phyloP scores from a whole-genome alignment of 441 rosid genomes.

The Breynia disticha region DNA sequence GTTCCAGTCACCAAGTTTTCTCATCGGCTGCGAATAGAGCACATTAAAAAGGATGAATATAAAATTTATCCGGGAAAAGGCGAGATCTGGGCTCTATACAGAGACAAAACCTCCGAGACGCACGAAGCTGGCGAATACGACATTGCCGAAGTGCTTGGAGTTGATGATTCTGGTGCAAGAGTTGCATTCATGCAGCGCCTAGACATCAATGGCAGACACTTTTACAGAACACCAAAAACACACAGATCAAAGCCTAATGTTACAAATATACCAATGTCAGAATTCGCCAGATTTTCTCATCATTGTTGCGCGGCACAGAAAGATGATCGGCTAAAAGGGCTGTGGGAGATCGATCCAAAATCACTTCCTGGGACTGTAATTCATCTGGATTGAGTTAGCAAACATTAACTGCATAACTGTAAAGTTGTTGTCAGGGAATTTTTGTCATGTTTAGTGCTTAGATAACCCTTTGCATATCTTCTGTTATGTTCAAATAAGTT shows the following conservation, averaged over 20 bases:
- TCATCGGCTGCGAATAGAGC: conserved; percentile 34
- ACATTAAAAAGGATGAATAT: conserved; percentile 19
- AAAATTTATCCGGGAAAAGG: conserved; percentile 44
- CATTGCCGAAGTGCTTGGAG: conserved; percentile 55
- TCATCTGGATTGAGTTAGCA: conserved; percentile 18
- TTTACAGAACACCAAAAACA: conserved; percentile 34
- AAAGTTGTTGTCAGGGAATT: too few species aligned
- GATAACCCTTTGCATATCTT: too few species aligned
- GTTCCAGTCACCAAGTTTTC: conserved; percentile 37
- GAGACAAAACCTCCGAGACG: conserved; percentile 37
- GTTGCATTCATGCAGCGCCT: conserved; percentile 38
- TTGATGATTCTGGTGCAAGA: conserved; percentile 24
- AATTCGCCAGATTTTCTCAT: conserved; percentile 67
- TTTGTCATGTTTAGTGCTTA: too few species aligned
- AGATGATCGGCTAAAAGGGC: conserved; percentile 11
- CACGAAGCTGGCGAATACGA: conserved; percentile 42
- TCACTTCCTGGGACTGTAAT: conserved; percentile 22
- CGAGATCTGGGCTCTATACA: conserved; percentile 70
- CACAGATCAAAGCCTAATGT: conserved; percentile 20
- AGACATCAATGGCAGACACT: conserved; percentile 11
- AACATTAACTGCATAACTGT: not conserved
- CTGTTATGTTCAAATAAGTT: too few species aligned
- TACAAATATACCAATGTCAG: conserved; percentile 23
- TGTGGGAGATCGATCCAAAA: conserved; percentile 42
- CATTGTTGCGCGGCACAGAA: conserved; percentile 39